Conservation (phyloP, 148 eudicot species). For the Spergularia bocconei region DNA sequence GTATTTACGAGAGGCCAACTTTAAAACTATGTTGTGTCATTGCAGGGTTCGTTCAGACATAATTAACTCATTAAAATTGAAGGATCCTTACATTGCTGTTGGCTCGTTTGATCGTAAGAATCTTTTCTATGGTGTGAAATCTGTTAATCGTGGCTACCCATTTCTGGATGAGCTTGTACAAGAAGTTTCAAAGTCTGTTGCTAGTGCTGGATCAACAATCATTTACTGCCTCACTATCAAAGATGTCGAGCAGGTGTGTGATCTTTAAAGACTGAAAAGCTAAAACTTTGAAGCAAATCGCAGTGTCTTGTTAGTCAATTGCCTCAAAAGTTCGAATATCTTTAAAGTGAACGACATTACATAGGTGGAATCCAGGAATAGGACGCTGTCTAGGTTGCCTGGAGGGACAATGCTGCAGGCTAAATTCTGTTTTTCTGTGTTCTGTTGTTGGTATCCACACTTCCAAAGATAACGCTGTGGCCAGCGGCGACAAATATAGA, state of each 20-base stretch:
- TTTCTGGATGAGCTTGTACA: conserved; percentile 56
- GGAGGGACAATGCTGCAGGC: not conserved
- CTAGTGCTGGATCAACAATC: conserved; percentile 60
- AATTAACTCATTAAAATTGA: conserved; percentile 52
- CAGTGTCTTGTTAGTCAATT: not conserved
- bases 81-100: conserved; percentile 56
- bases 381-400: not conserved
- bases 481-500: not conserved
- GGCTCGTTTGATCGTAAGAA: conserved; percentile 85
- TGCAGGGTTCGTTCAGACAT: conserved; percentile 69
- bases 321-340: not conserved
- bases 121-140: conserved; percentile 69
- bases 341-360: not conserved
- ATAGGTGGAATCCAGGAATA: not conserved
- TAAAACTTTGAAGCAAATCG: not conserved
- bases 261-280: conserved; percentile 5
- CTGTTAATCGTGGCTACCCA: conserved; percentile 45
- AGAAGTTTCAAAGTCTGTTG: conserved; percentile 54
- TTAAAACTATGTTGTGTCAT: not conserved
- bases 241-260: conserved; percentile 72
- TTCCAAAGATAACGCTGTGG: not conserved
- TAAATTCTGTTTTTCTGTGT: not conserved
- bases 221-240: conserved; percentile 74
- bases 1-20: not conserved
- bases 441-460: not conserved